Evolutionary conservation across 345 rosid genomes (phyloP).

Genomic region (Salix udensis): DNA sequence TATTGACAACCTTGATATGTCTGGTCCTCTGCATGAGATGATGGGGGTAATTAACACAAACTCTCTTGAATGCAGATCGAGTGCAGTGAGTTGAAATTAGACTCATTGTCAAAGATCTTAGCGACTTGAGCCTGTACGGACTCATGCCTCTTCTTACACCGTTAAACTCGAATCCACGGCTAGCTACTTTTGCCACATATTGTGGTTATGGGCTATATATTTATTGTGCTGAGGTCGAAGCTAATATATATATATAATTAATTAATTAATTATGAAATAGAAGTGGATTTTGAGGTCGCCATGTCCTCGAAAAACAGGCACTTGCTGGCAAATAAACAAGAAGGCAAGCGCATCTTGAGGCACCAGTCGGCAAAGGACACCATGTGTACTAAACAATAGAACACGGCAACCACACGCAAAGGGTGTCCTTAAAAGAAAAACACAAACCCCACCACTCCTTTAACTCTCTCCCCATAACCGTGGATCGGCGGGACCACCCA

Average conservation of each 20-base stretch:
- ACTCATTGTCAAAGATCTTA: background rate
- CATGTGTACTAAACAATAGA: background rate
- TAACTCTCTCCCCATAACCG: background rate
- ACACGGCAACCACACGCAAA: slow-evolving; percentile 23
- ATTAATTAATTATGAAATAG: background rate
- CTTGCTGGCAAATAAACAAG: background rate
- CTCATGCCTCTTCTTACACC: background rate
- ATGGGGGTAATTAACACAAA: background rate
- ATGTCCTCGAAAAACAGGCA: background rate
- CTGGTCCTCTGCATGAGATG: background rate
- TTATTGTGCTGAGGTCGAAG: too few species aligned
- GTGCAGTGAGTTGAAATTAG: background rate
- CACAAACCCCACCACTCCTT: background rate
- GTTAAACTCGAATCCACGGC: background rate
- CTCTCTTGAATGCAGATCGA: background rate
- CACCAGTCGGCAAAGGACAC: background rate
- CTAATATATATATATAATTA: too few species aligned
- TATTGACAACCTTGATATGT: too few species aligned
- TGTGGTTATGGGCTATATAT: too few species aligned
- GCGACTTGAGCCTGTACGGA: background rate
- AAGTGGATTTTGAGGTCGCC: background rate
- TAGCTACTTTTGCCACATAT: background rate
- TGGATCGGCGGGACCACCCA: slow-evolving; percentile 25
- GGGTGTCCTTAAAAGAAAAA: slow-evolving; percentile 13
- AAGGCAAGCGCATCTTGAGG: background rate